Percentiles rank a stretch among this genome's conserved stretches.
phyloP scores from a whole-genome alignment of 371 early-diverging fungal genomes.

The Mortierella sp. region DNA sequence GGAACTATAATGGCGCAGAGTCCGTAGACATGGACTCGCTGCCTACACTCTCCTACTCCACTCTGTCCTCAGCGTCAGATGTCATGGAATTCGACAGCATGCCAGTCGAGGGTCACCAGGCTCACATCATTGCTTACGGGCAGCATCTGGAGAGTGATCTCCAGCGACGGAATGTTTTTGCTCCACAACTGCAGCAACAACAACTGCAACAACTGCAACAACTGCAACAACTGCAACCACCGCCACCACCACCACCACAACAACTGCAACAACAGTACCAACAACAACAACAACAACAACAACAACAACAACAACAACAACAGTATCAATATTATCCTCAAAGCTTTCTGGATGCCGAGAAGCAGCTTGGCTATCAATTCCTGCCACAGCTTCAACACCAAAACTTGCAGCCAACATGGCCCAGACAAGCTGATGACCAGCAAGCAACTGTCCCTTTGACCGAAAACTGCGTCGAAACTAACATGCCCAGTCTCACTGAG shows the following conservation, averaged over 20 bases:
- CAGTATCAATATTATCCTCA: constrained; percentile 4
- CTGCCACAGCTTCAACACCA: not conserved
- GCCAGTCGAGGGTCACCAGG: constrained; percentile 37
- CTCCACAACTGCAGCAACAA: constrained; percentile 11
- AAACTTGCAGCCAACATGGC: not conserved
- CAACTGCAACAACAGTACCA: constrained; percentile 2
- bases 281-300: constrained; percentile 12
- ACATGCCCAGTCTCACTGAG: not conserved
- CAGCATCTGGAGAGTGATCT: not conserved
- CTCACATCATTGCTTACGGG: constrained; percentile 19
- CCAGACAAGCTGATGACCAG: not conserved
- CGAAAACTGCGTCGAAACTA: not conserved
- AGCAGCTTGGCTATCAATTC: too few relatives aligned
- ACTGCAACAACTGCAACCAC: constrained; percentile 19
- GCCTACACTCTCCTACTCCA: constrained; percentile 31
- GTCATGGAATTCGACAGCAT: constrained; percentile 26
- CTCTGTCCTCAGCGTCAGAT: constrained; percentile 11
- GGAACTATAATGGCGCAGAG: not conserved
- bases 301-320: not conserved
- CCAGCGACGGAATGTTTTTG: constrained; percentile 10
- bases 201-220: constrained; percentile 11
- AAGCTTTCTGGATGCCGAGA: not conserved
- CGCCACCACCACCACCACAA: constrained; percentile 1
- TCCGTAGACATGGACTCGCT: constrained; percentile 33
- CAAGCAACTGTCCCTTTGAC: not conserved